Conservation (phyloP, 2,329 filamentous ascomycete genomes). For the Aspergillus glaucus region DNA sequence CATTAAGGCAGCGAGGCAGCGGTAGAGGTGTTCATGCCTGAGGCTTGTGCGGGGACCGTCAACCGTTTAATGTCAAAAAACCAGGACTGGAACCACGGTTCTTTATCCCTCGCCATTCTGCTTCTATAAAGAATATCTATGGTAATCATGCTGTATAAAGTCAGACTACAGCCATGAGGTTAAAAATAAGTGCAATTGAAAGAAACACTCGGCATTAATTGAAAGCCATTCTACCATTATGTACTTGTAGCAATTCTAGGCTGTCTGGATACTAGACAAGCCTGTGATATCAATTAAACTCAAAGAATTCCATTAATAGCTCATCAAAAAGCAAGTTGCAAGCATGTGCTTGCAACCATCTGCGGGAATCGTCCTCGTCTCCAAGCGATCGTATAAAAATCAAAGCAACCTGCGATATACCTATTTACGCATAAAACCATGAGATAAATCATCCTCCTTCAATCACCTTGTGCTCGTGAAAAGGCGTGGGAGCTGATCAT, state of each 20-base stretch:
- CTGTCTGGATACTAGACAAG: no score
- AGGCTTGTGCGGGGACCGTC: not conserved
- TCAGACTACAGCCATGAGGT: no score
- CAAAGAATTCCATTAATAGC: not conserved
- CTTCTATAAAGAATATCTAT: no score
- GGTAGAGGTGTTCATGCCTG: not conserved
- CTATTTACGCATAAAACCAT: not conserved
- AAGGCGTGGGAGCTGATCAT: not conserved
- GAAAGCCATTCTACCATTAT: not conserved
- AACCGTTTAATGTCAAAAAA: no score
- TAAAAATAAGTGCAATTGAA: no score
- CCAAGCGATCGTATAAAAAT: not conserved
- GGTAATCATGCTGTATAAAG: no score
- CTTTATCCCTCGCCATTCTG: no score
- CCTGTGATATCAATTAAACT: no score
- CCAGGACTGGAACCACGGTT: no score
- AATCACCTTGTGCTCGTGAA: not conserved
- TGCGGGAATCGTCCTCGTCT: not conserved
- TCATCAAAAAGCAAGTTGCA: not conserved
- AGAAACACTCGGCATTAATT: no score
- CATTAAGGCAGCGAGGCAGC: not conserved
- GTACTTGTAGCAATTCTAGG: not conserved
- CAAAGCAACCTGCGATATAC: not conserved
- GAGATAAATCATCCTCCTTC: not conserved
- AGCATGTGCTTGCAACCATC: not conserved